Evolutionary conservation across 2,329 filamentous ascomycete species (phyloP).

Genomic region (Purpureocillium takamizusanense): DNA sequence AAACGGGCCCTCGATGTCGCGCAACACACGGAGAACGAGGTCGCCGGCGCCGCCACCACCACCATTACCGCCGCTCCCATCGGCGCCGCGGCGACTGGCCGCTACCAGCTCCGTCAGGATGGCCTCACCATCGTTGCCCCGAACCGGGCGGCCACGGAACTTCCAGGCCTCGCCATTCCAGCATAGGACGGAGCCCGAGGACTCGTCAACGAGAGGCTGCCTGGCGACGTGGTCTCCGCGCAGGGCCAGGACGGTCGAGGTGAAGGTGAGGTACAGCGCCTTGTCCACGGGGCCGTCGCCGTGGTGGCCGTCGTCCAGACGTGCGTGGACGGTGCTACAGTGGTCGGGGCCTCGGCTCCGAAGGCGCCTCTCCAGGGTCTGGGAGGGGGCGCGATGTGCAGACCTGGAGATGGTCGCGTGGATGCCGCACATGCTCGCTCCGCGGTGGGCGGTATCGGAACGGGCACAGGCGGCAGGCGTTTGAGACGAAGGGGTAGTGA

Average conservation of each 20-base stretch:
- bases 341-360: conserved; percentile 53
- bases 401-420: conserved; percentile 37
- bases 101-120: conserved; percentile 54
- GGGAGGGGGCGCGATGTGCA: conserved; percentile 16
- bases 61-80: conserved; percentile 12
- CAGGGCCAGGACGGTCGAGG: conserved; percentile 85
- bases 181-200: conserved; percentile 62
- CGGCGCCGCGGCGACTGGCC: conserved; percentile 21
- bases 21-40: conserved; percentile 41
- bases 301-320: too few species aligned
- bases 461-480: too few species aligned
- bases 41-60: too few species aligned
- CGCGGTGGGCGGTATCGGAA: too few species aligned
- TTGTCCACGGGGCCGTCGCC: conserved; percentile 8
- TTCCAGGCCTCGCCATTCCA: conserved; percentile 98
- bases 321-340: conserved; percentile 31
- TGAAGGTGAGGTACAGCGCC: conserved; percentile 48
- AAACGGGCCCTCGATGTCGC: conserved; percentile 70
- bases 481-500: too few species aligned
- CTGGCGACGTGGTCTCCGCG: conserved; percentile 61
- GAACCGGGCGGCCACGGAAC: conserved; percentile 47
- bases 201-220: conserved; percentile 61
- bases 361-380: conserved; percentile 34
- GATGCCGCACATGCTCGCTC: conserved; percentile 49
- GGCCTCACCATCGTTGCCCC: conserved; percentile 68